A percentile compares a stretch with the other conserved stretches of the same genome.
These are phyloP conservation scores for Lipomyces sp. DNA, from an alignment of 805 yeast species.

Conservation along the genomic window DNA sequence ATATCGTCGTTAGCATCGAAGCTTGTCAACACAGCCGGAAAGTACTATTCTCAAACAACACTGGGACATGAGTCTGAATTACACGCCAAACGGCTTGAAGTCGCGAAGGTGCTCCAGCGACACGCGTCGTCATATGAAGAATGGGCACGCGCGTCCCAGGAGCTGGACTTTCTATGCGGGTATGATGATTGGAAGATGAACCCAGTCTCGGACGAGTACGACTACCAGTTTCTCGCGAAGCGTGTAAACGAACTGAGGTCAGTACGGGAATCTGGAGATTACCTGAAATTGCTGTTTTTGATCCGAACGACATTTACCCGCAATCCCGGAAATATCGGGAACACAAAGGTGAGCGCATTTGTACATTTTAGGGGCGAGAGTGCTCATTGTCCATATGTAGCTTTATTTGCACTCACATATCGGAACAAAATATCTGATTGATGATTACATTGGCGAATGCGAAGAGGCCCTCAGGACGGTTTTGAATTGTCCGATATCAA, in stretches of 20 bases:
- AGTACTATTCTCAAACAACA: constrained; percentile 3
- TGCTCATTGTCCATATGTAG: constrained; percentile 15
- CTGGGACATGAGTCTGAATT: constrained; percentile 5
- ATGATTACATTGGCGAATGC: constrained; percentile 82
- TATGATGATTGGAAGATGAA: constrained; percentile 74
- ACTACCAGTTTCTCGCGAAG: constrained; percentile 62
- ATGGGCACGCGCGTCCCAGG: constrained; percentile 69
- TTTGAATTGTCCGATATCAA: constrained; percentile 40
- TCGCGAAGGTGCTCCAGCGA: constrained; percentile 23
- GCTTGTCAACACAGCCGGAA: not conserved
- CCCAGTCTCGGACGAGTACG: constrained; percentile 68
- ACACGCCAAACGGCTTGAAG: constrained; percentile 16
- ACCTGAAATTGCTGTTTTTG: constrained; percentile 65
- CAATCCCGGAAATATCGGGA: constrained; percentile 85
- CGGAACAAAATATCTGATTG: constrained; percentile 85
- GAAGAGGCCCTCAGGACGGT: constrained; percentile 50
- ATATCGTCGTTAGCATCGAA: not conserved
- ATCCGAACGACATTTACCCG: constrained; percentile 85
- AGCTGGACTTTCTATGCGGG: constrained; percentile 66
- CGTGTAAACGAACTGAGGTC: constrained; percentile 60
- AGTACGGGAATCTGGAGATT: constrained; percentile 65
- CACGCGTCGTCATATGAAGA: constrained; percentile 47
- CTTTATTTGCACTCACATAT: constrained; percentile 77
- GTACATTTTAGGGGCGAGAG: not conserved
- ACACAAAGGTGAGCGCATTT: constrained; percentile 51